These are phyloP conservation scores for Ceratocystis colombiana DNA, from an alignment of 2,329 filamentous ascomycete species.

Conservation along the genomic window DNA sequence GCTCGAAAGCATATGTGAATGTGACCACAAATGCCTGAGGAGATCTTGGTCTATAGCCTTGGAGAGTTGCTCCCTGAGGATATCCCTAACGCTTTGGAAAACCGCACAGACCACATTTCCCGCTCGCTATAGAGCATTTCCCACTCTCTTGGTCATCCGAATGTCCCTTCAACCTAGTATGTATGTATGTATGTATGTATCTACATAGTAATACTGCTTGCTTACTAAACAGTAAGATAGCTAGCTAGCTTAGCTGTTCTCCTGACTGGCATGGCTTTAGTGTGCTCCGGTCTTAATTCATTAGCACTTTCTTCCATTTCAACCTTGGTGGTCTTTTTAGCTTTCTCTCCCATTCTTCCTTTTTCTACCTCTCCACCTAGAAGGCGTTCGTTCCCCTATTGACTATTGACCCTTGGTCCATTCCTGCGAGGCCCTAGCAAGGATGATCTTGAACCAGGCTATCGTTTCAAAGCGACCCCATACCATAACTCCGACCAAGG, in stretches of 20 bases:
- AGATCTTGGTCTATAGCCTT: background rate
- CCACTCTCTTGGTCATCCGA: background rate
- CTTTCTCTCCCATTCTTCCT: background rate
- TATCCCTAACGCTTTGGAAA: background rate
- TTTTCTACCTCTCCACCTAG: background rate
- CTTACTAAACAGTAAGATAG: background rate
- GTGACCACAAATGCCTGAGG: background rate
- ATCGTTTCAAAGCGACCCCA: background rate
- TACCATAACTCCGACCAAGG: background rate
- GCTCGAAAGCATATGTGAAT: background rate
- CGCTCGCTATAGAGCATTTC: too few species aligned
- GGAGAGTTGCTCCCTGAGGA: background rate
- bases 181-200: background rate
- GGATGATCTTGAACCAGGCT: background rate
- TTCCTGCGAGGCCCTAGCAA: background rate
- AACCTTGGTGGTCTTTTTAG: background rate
- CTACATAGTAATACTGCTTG: slow-evolving; percentile 3
- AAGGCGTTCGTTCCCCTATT: background rate
- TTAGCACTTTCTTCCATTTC: background rate
- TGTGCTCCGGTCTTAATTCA: slow-evolving; percentile 9
- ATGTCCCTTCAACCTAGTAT: background rate
- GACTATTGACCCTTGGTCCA: background rate
- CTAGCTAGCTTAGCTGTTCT: background rate
- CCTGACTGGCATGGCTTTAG: background rate
- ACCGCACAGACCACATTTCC: slow-evolving; percentile 2